Conservation (phyloP, 1,139 yeast species). For the Saccharomyces hybrid region DNA sequence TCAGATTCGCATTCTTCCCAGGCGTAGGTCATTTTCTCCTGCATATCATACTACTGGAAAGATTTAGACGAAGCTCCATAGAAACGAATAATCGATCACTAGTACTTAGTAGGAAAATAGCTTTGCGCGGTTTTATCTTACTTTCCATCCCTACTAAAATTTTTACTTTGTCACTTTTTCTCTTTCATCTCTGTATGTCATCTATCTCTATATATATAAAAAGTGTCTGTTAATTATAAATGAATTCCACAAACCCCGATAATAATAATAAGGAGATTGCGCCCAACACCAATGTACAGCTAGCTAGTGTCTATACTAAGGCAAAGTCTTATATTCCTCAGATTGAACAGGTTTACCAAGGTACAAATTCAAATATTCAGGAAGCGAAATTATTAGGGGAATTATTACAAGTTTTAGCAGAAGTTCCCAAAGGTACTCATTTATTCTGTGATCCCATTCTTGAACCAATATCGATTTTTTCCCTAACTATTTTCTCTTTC, state of each 20-base stretch:
- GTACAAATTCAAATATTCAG: constrained; percentile 19
- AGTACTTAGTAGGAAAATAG: not conserved
- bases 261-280: not conserved
- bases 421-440: constrained; percentile 34
- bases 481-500: constrained; percentile 54
- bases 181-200: not conserved
- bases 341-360: constrained; percentile 27
- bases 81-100: not conserved
- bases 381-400: constrained; percentile 29
- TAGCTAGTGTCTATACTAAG: constrained; percentile 8
- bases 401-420: constrained; percentile 21
- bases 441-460: constrained; percentile 50
- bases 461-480: constrained; percentile 44
- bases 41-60: too few species aligned
- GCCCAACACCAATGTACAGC: not conserved
- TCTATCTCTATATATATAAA: not conserved
- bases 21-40: too few species aligned
- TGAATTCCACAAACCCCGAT: not conserved
- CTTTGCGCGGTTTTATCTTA: not conserved
- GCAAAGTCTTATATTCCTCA: constrained; percentile 18
- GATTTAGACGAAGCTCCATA: too few species aligned
- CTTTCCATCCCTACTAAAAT: not conserved
- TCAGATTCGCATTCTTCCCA: too few species aligned
- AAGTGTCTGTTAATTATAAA: not conserved
- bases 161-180: not conserved